phyloP scores from a whole-genome alignment of 495 filamentous ascomycete genomes.

The Chaetomium cochliodes region DNA sequence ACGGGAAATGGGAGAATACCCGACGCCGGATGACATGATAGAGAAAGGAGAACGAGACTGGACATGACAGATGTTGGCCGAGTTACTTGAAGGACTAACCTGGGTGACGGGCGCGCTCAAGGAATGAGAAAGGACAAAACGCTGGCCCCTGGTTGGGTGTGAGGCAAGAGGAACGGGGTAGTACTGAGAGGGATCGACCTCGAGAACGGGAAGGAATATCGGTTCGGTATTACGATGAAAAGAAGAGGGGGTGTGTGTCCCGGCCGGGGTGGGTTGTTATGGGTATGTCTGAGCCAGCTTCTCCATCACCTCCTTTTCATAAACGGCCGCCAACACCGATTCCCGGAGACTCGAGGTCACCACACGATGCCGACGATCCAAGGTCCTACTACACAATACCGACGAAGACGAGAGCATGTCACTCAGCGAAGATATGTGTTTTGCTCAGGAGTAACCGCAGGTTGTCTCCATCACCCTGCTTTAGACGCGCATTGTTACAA shows the following conservation, averaged over 20 bases:
- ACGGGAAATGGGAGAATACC: neutral
- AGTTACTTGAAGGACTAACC: too few species aligned
- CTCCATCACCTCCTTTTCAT: neutral
- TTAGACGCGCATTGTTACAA: too few species aligned
- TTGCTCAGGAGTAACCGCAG: too few species aligned
- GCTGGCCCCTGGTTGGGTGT: neutral
- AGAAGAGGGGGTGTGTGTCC: neutral
- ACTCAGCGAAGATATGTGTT: too few species aligned
- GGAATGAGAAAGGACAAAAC: too few species aligned
- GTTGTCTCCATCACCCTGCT: too few species aligned
- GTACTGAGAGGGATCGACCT: neutral
- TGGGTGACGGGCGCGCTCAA: too few species aligned
- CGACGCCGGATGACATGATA: too few species aligned
- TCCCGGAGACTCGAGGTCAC: neutral
- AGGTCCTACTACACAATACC: too few species aligned
- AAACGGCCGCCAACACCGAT: neutral
- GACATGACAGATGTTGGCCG: too few species aligned
- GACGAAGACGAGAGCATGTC: too few species aligned
- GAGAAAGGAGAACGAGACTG: neutral
- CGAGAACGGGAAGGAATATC: neutral
- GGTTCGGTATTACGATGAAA: neutral
- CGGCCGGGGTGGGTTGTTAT: neutral
- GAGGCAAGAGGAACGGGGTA: conserved; percentile 1
- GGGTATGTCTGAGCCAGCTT: neutral
- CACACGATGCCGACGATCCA: neutral